These are phyloP conservation scores for Beta corolliflora DNA, from an alignment of 179 eudicot species.

Conservation along the genomic window DNA sequence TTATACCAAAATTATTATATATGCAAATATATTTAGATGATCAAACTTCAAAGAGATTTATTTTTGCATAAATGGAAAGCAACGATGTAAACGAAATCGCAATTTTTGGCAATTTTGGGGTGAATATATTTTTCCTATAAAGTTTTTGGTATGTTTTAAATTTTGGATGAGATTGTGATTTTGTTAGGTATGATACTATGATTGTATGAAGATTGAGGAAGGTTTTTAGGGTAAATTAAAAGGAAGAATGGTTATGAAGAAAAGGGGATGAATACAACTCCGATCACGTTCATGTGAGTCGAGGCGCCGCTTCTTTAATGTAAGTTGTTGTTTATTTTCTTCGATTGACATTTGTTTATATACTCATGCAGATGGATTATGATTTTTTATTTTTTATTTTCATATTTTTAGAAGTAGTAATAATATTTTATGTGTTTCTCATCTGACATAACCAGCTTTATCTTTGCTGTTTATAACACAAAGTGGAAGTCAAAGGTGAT, in stretches of 20 bases:
- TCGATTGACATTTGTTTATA: constrained; percentile 2
- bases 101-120: not conserved
- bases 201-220: not conserved
- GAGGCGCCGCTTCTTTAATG: constrained; percentile 30
- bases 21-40: not conserved
- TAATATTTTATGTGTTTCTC: not conserved
- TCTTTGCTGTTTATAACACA: not conserved
- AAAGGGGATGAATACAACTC: not conserved
- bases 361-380: not conserved
- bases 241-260: not conserved
- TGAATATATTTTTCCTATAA: no score
- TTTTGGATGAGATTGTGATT: no score
- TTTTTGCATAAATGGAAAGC: not conserved
- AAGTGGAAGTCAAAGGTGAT: constrained; percentile 25
- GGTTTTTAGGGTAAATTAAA: not conserved
- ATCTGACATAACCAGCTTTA: not conserved
- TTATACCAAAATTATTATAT: not conserved
- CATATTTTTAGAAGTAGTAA: no score
- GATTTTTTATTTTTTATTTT: not conserved
- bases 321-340: not conserved
- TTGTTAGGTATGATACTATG: no score
- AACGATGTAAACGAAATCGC: not conserved
- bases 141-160: no score
- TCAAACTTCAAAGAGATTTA: not conserved
- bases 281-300: constrained; percentile 26